A percentile compares a stretch with the other conserved stretches of the same genome.
Evolutionary conservation across 163 green algal species (phyloP).

Genomic region (Smithsoniella earleae): DNA sequence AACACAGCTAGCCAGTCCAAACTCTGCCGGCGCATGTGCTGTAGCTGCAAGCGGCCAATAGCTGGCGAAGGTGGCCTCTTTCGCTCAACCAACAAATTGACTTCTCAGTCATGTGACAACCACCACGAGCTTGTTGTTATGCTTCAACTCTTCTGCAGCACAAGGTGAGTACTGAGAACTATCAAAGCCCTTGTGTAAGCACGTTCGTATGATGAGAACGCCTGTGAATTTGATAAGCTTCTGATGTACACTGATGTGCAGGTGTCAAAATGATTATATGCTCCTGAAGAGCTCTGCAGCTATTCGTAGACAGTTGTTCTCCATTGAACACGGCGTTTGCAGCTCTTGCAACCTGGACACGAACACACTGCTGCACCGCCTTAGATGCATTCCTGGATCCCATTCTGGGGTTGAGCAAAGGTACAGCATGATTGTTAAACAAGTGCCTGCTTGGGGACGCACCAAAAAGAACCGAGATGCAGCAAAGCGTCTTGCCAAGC

Average conservation of each 20-base stretch:
- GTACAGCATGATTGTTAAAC: background rate
- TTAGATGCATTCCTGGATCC: background rate
- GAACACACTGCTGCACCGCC: background rate
- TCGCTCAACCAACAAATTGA: too few relatives aligned
- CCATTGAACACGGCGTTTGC: conserved; percentile 1
- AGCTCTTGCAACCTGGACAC: conserved; percentile 9
- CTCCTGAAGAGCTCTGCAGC: conserved; percentile 12
- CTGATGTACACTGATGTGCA: too few relatives aligned
- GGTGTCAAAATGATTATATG: conserved; percentile 27
- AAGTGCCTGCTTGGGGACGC: background rate
- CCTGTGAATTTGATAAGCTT: too few relatives aligned
- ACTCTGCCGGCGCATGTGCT: background rate
- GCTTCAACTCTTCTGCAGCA: too few relatives aligned
- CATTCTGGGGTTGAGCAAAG: background rate
- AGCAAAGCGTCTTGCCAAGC: background rate
- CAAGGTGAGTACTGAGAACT: too few relatives aligned
- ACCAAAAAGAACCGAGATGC: background rate
- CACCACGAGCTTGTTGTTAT: too few relatives aligned
- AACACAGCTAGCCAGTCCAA: too few relatives aligned
- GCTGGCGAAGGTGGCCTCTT: too few relatives aligned
- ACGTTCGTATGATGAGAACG: too few relatives aligned
- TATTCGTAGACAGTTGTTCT: conserved; percentile 6
- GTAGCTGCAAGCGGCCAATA: conserved; percentile 6
- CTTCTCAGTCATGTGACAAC: too few relatives aligned
- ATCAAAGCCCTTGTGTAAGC: too few relatives aligned